Evolutionary conservation across 768 basidiomycete genomes (phyloP).

Genomic region (Psilocybe cubensis): DNA sequence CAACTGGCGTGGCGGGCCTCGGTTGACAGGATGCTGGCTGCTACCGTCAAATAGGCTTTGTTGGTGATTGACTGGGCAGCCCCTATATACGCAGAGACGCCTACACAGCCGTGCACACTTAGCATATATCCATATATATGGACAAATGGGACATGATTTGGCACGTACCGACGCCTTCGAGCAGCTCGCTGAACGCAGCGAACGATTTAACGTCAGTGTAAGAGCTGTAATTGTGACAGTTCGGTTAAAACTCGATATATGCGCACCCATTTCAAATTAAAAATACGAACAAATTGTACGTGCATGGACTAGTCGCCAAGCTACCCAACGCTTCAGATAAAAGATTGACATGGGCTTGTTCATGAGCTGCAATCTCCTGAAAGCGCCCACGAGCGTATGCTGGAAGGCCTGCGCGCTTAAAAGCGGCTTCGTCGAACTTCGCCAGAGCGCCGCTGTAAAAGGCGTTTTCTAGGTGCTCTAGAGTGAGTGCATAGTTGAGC

Average conservation of each 20-base stretch:
- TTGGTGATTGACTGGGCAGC: constrained; percentile 51
- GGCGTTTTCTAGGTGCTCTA: constrained; percentile 51
- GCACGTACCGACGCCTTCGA: constrained; percentile 55
- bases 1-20: constrained; percentile 65
- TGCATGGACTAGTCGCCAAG: constrained; percentile 56
- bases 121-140: neutral
- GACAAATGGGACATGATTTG: neutral
- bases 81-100: constrained; percentile 58
- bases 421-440: constrained; percentile 48
- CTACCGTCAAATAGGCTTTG: constrained; percentile 50
- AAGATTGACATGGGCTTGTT: constrained; percentile 53
- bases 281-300: constrained; percentile 56
- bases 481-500: constrained; percentile 49
- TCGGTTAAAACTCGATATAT: neutral
- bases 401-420: constrained; percentile 49
- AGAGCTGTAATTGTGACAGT: constrained; percentile 35
- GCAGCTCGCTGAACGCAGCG: constrained; percentile 47
- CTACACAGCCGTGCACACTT: constrained; percentile 7
- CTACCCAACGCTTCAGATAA: constrained; percentile 42
- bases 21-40: constrained; percentile 58
- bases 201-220: constrained; percentile 54
- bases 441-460: constrained; percentile 48
- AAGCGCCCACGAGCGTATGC: constrained; percentile 50
- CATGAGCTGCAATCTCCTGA: constrained; percentile 53
- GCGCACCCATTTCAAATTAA: neutral